Conservation (phyloP, 441 rosid genomes). For the Macaranga tanarius region DNA sequence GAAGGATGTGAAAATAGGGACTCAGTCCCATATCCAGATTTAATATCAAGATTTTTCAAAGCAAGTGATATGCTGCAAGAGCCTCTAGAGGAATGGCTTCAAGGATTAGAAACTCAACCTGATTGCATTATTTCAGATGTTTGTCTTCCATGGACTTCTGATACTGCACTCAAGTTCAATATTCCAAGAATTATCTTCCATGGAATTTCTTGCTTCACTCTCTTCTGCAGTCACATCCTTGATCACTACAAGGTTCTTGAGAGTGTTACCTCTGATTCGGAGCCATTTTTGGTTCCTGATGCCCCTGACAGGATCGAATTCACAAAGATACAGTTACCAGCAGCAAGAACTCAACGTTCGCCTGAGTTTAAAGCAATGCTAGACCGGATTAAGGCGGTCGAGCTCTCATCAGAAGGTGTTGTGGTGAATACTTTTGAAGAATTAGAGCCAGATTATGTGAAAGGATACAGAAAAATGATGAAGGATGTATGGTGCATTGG, state of each 20-base stretch:
- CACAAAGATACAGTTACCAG: background rate
- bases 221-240: slow-evolving; percentile 10
- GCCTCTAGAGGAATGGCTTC: background rate
- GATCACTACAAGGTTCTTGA: background rate
- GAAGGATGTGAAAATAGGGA: slow-evolving; percentile 26
- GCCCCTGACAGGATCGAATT: background rate
- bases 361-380: background rate
- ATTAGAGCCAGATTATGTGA: slow-evolving; percentile 24
- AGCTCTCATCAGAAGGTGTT: slow-evolving; percentile 15
- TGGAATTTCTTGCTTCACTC: slow-evolving; percentile 28
- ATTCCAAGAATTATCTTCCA: slow-evolving; percentile 36
- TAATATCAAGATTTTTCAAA: too few relatives aligned
- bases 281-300: background rate
- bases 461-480: slow-evolving; percentile 14
- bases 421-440: slow-evolving; percentile 35
- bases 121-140: slow-evolving; percentile 27
- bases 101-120: background rate
- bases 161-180: slow-evolving; percentile 3
- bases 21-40: slow-evolving; percentile 3
- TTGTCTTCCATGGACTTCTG: slow-evolving; percentile 23
- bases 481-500: slow-evolving; percentile 32
- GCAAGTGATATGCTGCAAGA: too few relatives aligned
- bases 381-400: background rate
- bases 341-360: too few relatives aligned
- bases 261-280: background rate